Base-by-base conservation (phyloP, 2,329 filamentous ascomycete genomes). In the Cercospora beticola region DNA sequence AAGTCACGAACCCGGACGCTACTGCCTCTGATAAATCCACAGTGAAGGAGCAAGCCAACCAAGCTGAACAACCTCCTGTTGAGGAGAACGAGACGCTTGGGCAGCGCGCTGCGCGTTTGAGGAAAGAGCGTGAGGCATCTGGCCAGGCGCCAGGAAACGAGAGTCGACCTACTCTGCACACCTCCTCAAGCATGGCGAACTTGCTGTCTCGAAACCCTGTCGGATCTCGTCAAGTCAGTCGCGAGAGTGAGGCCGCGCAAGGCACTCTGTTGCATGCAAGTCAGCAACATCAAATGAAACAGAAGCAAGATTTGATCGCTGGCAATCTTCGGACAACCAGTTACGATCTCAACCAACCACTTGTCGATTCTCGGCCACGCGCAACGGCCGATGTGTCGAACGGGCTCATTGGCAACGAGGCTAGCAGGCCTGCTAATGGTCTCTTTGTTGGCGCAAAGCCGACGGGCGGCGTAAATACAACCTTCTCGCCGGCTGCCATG, bases 91-190 rank as follows among this genome's bases (percentile, higher is more conserved):
- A 95, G 77, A 94, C 92, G 0, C 83, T 95, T 0, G 92, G 91
- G 9, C 91, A 94, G 78, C 88, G 92, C 10, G 88, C 91, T 0
- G 88, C 88, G 30, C 87, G 92, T 28, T 83, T 95, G 1, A 91
- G 93, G 77, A 88, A 89, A 28, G 89, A 91, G 78, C 89, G 89
- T 6, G 86, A 87, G 30, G 77, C 74, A 21, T 71, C 72, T 21
- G 75, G 70, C 33, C 70, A 72, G 6, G 56, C 70, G 26, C 64
- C 70, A 7, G 58, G 70, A n/a, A 86, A 86, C 71, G 86, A 87
- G 78, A 77, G 78, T 64, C 77, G 76, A 33, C 73, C 70, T 3
- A 76, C 78, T 3, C 72, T 74, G 14, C 78, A 79, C 9, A 78
- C 79, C 2, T 82, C 83, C 5, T 81, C 86, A 66, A 88, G 85